phyloP scores from a whole-genome alignment of 1,139 yeast species.

The Meyerozyma guilliermondii region DNA sequence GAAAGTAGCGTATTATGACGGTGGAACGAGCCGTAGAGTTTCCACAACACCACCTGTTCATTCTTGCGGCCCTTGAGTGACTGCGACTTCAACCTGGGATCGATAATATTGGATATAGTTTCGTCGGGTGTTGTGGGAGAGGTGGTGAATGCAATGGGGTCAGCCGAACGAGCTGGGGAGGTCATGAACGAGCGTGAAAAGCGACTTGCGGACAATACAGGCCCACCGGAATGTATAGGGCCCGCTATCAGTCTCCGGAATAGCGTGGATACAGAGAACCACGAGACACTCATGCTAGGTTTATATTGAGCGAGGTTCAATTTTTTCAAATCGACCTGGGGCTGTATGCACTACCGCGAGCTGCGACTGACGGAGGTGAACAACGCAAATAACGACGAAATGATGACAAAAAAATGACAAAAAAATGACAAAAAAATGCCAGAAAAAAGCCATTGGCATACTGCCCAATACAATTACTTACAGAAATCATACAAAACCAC shows the following conservation, averaged over 20 bases:
- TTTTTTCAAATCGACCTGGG: neutral
- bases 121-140: neutral
- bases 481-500: no score
- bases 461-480: no score
- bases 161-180: neutral
- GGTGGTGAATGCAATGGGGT: neutral
- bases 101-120: neutral
- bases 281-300: neutral
- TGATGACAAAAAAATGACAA: no score
- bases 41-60: conserved; percentile 50
- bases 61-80: conserved; percentile 12
- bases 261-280: neutral
- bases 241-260: neutral
- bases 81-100: conserved; percentile 1
- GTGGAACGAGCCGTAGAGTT: conserved; percentile 70
- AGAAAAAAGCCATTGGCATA: no score
- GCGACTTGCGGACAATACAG: neutral
- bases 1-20: conserved; percentile 82
- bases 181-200: neutral
- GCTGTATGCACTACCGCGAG: neutral
- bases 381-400: no score
- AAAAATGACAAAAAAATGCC: no score
- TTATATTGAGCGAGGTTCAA: neutral
- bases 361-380: neutral
- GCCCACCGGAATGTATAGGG: neutral